Evolutionary conservation across 768 basidiomycete species (phyloP).

Genomic region (Clathrus columnatus): DNA sequence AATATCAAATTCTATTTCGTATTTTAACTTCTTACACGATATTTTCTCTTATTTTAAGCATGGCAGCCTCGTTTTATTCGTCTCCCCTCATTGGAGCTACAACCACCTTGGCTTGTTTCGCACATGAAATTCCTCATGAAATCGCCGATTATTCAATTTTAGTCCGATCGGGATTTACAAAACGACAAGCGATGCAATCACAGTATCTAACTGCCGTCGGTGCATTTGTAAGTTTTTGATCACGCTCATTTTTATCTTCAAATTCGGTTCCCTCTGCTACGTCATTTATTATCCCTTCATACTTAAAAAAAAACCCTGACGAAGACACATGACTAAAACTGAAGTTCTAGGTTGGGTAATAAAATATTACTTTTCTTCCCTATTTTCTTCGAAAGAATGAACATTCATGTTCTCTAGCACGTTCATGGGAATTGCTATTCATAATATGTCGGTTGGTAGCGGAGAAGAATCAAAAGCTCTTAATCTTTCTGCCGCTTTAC

Average conservation of each 20-base stretch:
- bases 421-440: constrained; percentile 82
- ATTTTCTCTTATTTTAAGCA: constrained; percentile 34
- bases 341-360: constrained; percentile 27
- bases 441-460: constrained; percentile 50
- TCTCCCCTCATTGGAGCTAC: constrained; percentile 89
- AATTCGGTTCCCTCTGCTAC: too few species aligned
- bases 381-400: not conserved
- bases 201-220: constrained; percentile 89
- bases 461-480: constrained; percentile 30
- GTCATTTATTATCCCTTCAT: too few species aligned
- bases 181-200: constrained; percentile 86
- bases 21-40: not conserved
- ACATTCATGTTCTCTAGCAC: constrained; percentile 41
- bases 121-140: constrained; percentile 93
- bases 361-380: not conserved
- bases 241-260: constrained; percentile 20
- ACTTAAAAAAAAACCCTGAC: too few species aligned
- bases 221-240: constrained; percentile 64
- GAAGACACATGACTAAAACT: not conserved
- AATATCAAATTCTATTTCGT: not conserved
- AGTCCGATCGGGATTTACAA: constrained; percentile 82
- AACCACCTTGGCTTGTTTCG: constrained; percentile 91
- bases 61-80: constrained; percentile 97
- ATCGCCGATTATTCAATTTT: constrained; percentile 97
- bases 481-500: constrained; percentile 69